Conservation (phyloP, 257 asterid genomes). For the Oldenlandia corymbosa region DNA sequence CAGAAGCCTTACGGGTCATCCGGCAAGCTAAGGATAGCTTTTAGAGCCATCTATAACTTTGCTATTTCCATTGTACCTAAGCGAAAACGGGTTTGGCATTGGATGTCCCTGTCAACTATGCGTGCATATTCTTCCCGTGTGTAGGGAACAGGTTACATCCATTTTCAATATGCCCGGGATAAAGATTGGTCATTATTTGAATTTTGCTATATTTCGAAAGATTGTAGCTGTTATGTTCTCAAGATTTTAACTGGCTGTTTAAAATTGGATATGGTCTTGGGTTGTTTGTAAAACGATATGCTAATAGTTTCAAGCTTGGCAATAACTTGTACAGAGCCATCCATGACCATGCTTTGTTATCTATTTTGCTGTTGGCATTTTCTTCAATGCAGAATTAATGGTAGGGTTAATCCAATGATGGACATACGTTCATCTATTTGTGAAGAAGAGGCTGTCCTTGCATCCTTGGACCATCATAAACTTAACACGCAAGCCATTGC, state of each 20-base stretch:
- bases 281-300: too few species aligned
- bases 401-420: too few species aligned
- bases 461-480: too few species aligned
- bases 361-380: too few species aligned
- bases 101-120: neutral
- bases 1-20: conserved; percentile 67
- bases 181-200: neutral
- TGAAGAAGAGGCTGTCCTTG: too few species aligned
- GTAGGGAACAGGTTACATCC: neutral
- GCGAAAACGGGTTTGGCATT: neutral
- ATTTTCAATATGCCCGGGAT: neutral
- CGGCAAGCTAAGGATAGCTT: conserved; percentile 82
- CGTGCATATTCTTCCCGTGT: conserved; percentile 5
- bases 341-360: too few species aligned
- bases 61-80: neutral
- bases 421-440: too few species aligned
- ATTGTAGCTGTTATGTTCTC: neutral
- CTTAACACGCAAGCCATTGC: too few species aligned
- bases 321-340: too few species aligned
- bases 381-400: too few species aligned
- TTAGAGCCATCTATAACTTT: conserved; percentile 23
- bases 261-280: neutral
- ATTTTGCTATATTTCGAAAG: neutral
- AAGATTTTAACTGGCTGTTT: neutral
- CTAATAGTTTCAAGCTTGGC: too few species aligned